Evolutionary conservation across 495 filamentous ascomycete species (phyloP), one percentile per base, ranked within the genome.

Genomic region (Recurvomyces mirabilis): DNA sequence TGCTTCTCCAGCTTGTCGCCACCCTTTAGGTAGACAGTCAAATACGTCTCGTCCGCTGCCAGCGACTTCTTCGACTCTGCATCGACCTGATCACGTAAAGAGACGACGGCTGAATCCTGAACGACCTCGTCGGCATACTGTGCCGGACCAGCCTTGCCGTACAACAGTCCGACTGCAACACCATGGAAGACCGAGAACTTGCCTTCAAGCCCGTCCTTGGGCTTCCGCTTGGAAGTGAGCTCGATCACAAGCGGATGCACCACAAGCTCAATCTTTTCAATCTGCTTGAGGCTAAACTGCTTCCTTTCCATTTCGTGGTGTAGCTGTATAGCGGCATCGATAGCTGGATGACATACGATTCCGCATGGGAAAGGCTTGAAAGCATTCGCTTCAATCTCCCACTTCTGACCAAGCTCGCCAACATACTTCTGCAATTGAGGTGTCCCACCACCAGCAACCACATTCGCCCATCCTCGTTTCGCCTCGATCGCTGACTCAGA

Each of bases 361-460:
- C 70, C 73, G 54, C 72, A 74, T 6, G 71, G 70, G 45, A 67
- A 77, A 1, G 69, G 72, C 55, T 76, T 75, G 57, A 75, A 75
- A 4, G 64, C 64, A 47, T 74, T 74, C 41, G 59, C 58, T 52
- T 64, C 55, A 12, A 71, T 68, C 60, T 76, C 70, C 72, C 71
- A 76, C 22, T 48, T 46, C 20, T 54, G 36, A 1, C 57, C 62
- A 5, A 56, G 52, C 44, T 63, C 48, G 22, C 42, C 62, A 41
- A 70, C 48, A 28, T 61, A 56, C 34, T 60, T 56, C 7, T 58
- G 49, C 13, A 59, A 56, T 38, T 59, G 60, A 15, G 58, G 51
- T 25, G 58, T 60, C 21, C 60, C 63, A n/a, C 41, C 58, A 29
- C 56, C 58, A 21, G 49, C 49, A 21, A 71, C 68, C n/a, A 73